Percentiles rank a stretch among this genome's conserved stretches.
Evolutionary conservation across 805 yeast species (phyloP).

Genomic region (Wickerhamiella dianesei): DNA sequence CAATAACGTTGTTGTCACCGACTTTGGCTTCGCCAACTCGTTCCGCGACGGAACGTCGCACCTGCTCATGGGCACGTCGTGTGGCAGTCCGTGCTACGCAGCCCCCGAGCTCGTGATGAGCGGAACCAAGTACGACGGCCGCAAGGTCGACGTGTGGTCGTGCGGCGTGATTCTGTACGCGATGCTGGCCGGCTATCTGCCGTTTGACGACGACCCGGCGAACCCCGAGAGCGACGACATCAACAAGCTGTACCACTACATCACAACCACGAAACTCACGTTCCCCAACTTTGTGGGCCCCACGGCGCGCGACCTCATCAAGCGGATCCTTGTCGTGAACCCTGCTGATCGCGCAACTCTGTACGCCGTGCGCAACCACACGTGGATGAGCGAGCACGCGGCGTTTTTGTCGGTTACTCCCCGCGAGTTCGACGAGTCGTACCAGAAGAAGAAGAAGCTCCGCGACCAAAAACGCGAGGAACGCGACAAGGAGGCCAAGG

Average conservation of each 20-base stretch:
- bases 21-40: slow-evolving; percentile 90
- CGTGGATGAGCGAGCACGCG: slow-evolving; percentile 79
- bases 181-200: slow-evolving; percentile 92
- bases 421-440: slow-evolving; percentile 67
- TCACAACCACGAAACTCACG: slow-evolving; percentile 79
- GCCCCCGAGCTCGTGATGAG: slow-evolving; percentile 94
- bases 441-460: slow-evolving; percentile 1
- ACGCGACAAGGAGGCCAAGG: slow-evolving; percentile 4
- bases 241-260: slow-evolving; percentile 78
- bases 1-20: slow-evolving; percentile 74
- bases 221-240: slow-evolving; percentile 95
- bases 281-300: slow-evolving; percentile 91
- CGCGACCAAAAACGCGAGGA: slow-evolving; percentile 1
- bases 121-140: slow-evolving; percentile 75
- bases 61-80: slow-evolving; percentile 83
- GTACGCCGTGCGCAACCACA: slow-evolving; percentile 60
- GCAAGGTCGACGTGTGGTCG: slow-evolving; percentile 94
- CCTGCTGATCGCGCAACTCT: slow-evolving; percentile 64
- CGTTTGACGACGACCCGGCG: slow-evolving; percentile 93
- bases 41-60: slow-evolving; percentile 29
- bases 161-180: slow-evolving; percentile 92
- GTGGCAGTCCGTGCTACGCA: slow-evolving; percentile 98
- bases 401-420: slow-evolving; percentile 75
- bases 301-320: slow-evolving; percentile 74
- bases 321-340: slow-evolving; percentile 70